phyloP scores from a whole-genome alignment of 2,329 filamentous ascomycete species.

The Niveomyces coronatus region DNA sequence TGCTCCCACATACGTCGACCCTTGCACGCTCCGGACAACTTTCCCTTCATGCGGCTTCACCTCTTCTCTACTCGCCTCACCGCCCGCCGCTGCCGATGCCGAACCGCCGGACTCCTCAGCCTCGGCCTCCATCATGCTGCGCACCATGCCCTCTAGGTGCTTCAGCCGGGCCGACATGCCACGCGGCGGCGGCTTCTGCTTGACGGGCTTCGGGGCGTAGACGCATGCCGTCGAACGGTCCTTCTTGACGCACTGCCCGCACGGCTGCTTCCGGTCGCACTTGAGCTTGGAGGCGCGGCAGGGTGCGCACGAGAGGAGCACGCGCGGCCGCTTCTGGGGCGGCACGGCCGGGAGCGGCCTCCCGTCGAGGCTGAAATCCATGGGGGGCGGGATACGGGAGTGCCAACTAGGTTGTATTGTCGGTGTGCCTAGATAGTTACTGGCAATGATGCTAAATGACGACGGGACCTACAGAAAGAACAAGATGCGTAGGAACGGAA shows the following conservation, averaged over 20 bases:
- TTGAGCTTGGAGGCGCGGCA: slow-evolving; percentile 46
- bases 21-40: slow-evolving; percentile 32
- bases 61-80: slow-evolving; percentile 8
- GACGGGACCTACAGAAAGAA: too few relatives aligned
- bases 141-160: slow-evolving; percentile 48
- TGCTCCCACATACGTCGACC: slow-evolving; percentile 44
- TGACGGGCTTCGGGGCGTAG: slow-evolving; percentile 37
- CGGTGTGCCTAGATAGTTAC: too few relatives aligned
- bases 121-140: slow-evolving; percentile 40
- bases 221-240: slow-evolving; percentile 33
- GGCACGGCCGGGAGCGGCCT: slow-evolving; percentile 2
- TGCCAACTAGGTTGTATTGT: too few relatives aligned
- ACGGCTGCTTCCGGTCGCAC: slow-evolving; percentile 43
- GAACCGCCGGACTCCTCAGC: slow-evolving; percentile 10
- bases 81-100: neutral
- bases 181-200: slow-evolving; percentile 29
- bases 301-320: slow-evolving; percentile 41
- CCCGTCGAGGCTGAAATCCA: slow-evolving; percentile 8
- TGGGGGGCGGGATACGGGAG: neutral
- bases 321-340: slow-evolving; percentile 33
- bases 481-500: too few relatives aligned
- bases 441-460: too few relatives aligned
- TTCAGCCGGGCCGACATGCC: slow-evolving; percentile 44
- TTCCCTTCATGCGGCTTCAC: slow-evolving; percentile 25
- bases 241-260: slow-evolving; percentile 42